These are phyloP conservation scores for Melastoma malabathricum DNA, from an alignment of 345 rosid genomes.

Conservation along the genomic window DNA sequence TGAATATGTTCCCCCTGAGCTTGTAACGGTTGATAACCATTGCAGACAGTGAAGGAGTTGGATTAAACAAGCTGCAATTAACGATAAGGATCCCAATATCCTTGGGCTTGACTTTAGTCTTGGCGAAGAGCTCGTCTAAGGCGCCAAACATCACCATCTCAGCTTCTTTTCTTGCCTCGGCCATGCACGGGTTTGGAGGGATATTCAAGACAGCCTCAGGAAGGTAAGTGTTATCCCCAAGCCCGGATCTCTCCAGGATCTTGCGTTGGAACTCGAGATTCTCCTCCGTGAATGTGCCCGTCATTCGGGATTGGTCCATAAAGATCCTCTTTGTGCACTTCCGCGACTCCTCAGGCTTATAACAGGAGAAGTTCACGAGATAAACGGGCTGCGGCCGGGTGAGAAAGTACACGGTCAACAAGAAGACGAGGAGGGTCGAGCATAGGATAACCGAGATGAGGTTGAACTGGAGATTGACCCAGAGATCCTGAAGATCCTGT, in stretches of 20 bases:
- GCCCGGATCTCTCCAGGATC: conserved; percentile 22
- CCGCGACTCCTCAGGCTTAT: conserved; percentile 20
- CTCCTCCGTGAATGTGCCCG: conserved; percentile 16
- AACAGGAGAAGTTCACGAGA: conserved; percentile 25
- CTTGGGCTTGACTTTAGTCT: conserved; percentile 7
- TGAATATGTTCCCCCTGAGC: conserved; percentile 9
- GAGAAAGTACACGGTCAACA: conserved; percentile 7
- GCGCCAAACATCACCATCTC: conserved; percentile 12
- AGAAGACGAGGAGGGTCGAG: conserved; percentile 10
- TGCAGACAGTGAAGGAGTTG: conserved; percentile 8
- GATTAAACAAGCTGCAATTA: conserved; percentile 10
- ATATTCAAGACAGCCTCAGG: conserved; percentile 19
- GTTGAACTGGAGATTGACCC: conserved; percentile 10
- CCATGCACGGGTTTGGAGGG: conserved; percentile 20
- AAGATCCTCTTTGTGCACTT: conserved; percentile 21
- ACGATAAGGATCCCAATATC: conserved; percentile 11
- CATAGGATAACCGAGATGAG: conserved; percentile 8
- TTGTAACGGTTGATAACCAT: conserved; percentile 12
- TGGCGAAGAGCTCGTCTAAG: conserved; percentile 5
- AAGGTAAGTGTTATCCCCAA: conserved; percentile 21
- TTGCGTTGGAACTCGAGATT: conserved; percentile 16
- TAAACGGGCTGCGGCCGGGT: conserved; percentile 20
- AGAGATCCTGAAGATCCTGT: conserved; percentile 9
- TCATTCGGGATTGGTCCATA: conserved; percentile 20
- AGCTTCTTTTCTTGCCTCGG: conserved; percentile 22